Conservation (phyloP, 2,329 filamentous ascomycete species). For the Hysterium pulicare region DNA sequence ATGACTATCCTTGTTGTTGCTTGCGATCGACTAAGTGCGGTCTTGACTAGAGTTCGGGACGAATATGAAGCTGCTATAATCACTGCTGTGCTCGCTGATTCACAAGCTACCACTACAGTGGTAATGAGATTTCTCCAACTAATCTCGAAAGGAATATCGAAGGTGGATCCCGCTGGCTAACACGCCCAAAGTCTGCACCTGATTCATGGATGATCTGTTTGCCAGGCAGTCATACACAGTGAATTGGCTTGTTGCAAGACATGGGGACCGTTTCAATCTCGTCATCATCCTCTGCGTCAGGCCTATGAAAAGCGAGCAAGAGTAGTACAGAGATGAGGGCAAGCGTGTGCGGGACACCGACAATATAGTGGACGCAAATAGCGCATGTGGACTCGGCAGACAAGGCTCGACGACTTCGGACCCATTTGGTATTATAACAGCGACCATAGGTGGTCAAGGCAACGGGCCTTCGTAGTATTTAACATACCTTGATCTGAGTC, state of each 20-base stretch:
- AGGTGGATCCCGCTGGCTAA: constrained; percentile 21
- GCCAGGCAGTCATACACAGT: constrained; percentile 12
- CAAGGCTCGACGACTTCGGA: constrained; percentile 24
- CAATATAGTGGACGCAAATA: constrained; percentile 18
- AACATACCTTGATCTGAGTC: constrained; percentile 99
- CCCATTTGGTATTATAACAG: constrained; percentile 18
- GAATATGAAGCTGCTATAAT: constrained; percentile 32
- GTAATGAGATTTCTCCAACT: constrained; percentile 19
- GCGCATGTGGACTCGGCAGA: constrained; percentile 11
- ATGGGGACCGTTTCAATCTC: constrained; percentile 6
- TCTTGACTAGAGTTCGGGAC: too few species aligned
- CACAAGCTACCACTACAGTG: constrained; percentile 9
- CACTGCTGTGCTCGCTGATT: constrained; percentile 55
- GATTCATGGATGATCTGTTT: constrained; percentile 10
- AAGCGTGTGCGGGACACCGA: constrained; percentile 9
- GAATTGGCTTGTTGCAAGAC: constrained; percentile 9
- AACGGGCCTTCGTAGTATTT: constrained; percentile 59
- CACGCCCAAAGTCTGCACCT: constrained; percentile 26
- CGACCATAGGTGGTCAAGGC: constrained; percentile 32
- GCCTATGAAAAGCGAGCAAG: constrained; percentile 31
- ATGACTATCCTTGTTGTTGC: too few species aligned
- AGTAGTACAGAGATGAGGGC: constrained; percentile 22
- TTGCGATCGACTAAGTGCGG: too few species aligned
- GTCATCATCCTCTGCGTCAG: constrained; percentile 31
- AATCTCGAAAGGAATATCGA: constrained; percentile 18